Evolutionary conservation across 768 basidiomycete species (phyloP).

Genomic region (Agaricus bisporus): DNA sequence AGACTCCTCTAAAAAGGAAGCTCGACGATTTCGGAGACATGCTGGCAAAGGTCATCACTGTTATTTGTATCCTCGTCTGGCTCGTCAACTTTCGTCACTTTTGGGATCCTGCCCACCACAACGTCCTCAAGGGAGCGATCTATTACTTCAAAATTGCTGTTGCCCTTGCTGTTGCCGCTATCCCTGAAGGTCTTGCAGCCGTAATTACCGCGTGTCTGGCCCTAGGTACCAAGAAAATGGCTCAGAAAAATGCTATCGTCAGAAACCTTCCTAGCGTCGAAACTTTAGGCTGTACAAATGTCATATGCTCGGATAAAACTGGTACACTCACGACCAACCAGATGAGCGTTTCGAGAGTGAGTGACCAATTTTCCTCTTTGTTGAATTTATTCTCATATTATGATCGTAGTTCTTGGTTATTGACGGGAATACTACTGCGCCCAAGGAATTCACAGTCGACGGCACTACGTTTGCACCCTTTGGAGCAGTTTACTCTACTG

Average conservation of each 20-base stretch:
- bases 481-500: slow-evolving; percentile 64
- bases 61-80: slow-evolving; percentile 98
- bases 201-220: slow-evolving; percentile 97
- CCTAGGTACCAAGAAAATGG: slow-evolving; percentile 98
- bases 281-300: slow-evolving; percentile 95
- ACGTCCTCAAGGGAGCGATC: slow-evolving; percentile 86
- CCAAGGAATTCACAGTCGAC: slow-evolving; percentile 74
- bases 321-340: slow-evolving; percentile 95
- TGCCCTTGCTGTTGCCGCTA: slow-evolving; percentile 96
- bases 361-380: slow-evolving; percentile 13
- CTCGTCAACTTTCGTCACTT: slow-evolving; percentile 96
- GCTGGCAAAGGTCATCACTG: slow-evolving; percentile 95
- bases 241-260: slow-evolving; percentile 97
- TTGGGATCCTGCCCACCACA: slow-evolving; percentile 90
- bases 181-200: slow-evolving; percentile 96
- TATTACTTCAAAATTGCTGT: slow-evolving; percentile 99
- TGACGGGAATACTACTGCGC: slow-evolving; percentile 41
- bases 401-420: slow-evolving; percentile 66
- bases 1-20: slow-evolving; percentile 96
- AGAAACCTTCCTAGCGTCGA: slow-evolving; percentile 95
- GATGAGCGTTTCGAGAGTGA: slow-evolving; percentile 87
- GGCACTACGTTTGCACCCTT: slow-evolving; percentile 89
- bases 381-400: not conserved
- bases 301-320: slow-evolving; percentile 99
- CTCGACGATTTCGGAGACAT: slow-evolving; percentile 97